Evolutionary conservation across 2,329 filamentous ascomycete genomes (phyloP).

Genomic region (Alternaria sp.): DNA sequence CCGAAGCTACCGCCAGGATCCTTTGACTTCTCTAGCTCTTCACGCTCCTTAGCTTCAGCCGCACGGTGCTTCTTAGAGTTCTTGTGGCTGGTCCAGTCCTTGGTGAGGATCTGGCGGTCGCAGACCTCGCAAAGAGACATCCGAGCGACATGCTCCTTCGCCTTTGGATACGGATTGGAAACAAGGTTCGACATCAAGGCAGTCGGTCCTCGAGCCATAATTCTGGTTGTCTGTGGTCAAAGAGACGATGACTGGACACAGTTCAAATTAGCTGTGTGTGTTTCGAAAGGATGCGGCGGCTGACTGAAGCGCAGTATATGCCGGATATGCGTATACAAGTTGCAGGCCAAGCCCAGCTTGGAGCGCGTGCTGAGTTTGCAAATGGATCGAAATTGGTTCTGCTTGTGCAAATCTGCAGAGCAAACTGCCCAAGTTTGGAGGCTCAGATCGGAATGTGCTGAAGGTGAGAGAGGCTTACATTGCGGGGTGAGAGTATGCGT

Average conservation of each 20-base stretch:
- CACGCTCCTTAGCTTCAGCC: constrained; percentile 33
- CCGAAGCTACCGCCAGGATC: constrained; percentile 12
- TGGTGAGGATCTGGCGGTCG: constrained; percentile 40
- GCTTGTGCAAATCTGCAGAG: constrained; percentile 5
- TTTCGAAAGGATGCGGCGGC: not conserved
- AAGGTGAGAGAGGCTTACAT: constrained; percentile 14
- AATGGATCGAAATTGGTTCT: not conserved
- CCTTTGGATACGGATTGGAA: constrained; percentile 37
- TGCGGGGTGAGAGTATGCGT: not conserved
- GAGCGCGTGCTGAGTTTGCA: not conserved
- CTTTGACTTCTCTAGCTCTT: constrained; percentile 15
- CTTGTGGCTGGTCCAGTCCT: constrained; percentile 46
- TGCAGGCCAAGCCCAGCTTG: not conserved
- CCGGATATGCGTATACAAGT: not conserved
- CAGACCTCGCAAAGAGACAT: constrained; percentile 45
- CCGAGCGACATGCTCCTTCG: constrained; percentile 31
- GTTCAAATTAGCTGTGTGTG: constrained; percentile 11
- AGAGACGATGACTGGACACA: not conserved
- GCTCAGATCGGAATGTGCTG: not conserved
- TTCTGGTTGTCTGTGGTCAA: constrained; percentile 1
- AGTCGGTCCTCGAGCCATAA: constrained; percentile 21
- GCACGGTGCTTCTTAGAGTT: constrained; percentile 46
- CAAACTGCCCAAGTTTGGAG: not conserved
- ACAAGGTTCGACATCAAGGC: constrained; percentile 15
- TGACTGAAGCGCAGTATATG: constrained; percentile 12